Base-by-base conservation (phyloP, 345 rosid species). In the Salix brachista region DNA sequence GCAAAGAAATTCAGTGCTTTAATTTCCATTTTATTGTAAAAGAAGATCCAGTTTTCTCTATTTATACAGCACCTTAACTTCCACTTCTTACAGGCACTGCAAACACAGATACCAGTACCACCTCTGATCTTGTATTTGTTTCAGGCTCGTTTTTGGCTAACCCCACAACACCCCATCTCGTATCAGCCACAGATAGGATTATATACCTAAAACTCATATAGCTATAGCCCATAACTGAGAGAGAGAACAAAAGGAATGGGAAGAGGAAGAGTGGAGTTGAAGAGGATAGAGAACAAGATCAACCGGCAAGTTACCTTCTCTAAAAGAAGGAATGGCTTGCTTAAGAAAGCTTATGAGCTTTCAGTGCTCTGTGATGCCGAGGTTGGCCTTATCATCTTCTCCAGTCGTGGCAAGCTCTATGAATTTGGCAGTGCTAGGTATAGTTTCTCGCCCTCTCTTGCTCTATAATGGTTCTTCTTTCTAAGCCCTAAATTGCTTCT, bases 201-300 rank as follows among this genome's bases (percentile, higher is more conserved):
- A 1, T 37, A 74, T 9, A 48, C 41, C 66, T 65, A 66, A 54
- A 66, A 2, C 50, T 58, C 42, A 67, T 12, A 79, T 44, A 54
- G 54, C 34, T 54, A 5, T 21, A 34, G 37, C 37, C 37, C 37
- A 34, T 34, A 64, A 14, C 50, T 65, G 21, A 76, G 44, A 71
- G 39, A 61, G 39, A 61, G 71, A 37, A 23, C 70, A 34, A 66
- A 54, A 61, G 36, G 69, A 48, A 92, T 93, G 97, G 97, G 97
- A 52, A 89, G 97, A 88, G 97, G 97, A 75, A 91, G 89, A 84
- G 97, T 93, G 50, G 97, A 91, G 84, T 79, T 91, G 86, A 91
- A 90, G 92, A 91, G 90, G 85, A 92, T 92, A 80, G 97, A 92
- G 85, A 92, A 92, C 87, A 92, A 89, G 76, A 92, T 92, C 81